Base-by-base conservation (phyloP, 176 grass and related monocot species). In the Aegilops longissima region DNA sequence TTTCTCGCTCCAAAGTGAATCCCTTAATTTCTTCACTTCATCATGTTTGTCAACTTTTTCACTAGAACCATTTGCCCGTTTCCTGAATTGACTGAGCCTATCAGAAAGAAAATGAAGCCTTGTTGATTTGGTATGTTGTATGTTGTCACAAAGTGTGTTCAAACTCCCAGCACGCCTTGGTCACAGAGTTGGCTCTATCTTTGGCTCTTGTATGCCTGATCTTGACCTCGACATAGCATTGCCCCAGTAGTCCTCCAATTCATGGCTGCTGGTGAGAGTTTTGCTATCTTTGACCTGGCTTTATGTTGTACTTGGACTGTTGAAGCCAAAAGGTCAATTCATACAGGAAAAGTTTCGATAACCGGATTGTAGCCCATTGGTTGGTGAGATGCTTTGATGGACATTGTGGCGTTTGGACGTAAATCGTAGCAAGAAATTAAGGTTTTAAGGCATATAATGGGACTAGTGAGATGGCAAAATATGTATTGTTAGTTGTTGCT, bases 291-390 rank as follows among this genome's bases (percentile, higher is more conserved):
- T 67, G 73, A 80, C 66, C 45, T 66, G 4, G 54, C 54, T 70
- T 75, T 45, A 29, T 29, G 23, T 25, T 49, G 13, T 82, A 74
- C 23, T 85, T 75, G 68, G 63, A 80, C 62, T 66, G 38, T 27
- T 70, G 54, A 56, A 74, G 61, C 12, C 17, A 44, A 14, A 30
- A 83, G 25, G 44, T 83, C 84, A 78, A 75, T 59, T 8, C 11
- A n/a, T 49, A 20, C 17, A 1, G 34, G 4, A 10, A 10, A 70
- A 81, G 38, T 82, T 86, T 70, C 5, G 4, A 33, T 30, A 52
- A 40, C 39, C 6, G 54, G 44, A 47, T 16, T 65, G 69, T 8
- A 61, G 75, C 80, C 21, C 25, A 84, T 75, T 90, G 80, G 80
- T 27, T 21, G 74, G 73, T 87, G 67, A 39, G 29, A 68, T 17